phyloP scores from a whole-genome alignment of 495 filamentous ascomycete species.

The Aspergillus egyptiacus region DNA sequence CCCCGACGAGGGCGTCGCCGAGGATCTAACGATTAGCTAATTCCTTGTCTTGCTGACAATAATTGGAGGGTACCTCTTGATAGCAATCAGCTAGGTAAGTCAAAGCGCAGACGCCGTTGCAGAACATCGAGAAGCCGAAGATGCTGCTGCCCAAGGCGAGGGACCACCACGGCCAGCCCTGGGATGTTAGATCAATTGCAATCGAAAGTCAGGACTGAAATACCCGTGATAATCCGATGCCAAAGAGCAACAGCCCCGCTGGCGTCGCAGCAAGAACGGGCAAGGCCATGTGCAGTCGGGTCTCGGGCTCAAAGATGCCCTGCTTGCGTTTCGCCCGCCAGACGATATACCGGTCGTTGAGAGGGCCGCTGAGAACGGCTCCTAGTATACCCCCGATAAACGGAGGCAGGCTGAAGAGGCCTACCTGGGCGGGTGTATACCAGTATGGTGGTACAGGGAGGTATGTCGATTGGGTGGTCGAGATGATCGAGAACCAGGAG shows the following conservation, averaged over 20 bases:
- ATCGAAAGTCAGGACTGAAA: background rate
- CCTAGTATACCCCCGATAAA: no score
- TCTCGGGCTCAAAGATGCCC: no score
- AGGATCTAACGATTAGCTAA: no score
- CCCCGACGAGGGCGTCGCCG: slow-evolving; percentile 24
- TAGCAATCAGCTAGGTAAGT: slow-evolving; percentile 29
- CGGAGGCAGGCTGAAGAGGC: no score
- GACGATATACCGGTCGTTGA: no score
- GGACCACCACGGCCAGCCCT: slow-evolving; percentile 28
- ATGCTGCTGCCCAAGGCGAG: slow-evolving; percentile 24
- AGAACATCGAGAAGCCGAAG: slow-evolving; percentile 23
- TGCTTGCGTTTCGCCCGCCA: no score
- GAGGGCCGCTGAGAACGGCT: no score
- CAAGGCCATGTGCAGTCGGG: background rate
- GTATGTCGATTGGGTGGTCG: slow-evolving; percentile 22
- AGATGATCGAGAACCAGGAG: slow-evolving; percentile 23
- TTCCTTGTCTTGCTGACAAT: no score
- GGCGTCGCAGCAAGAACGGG: slow-evolving; percentile 14
- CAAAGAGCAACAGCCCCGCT: slow-evolving; percentile 22
- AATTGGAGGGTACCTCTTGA: slow-evolving; percentile 18
- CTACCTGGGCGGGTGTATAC: no score
- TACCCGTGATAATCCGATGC: slow-evolving; percentile 21
- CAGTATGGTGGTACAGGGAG: slow-evolving; percentile 16
- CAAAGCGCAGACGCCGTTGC: slow-evolving; percentile 6
- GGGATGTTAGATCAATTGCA: background rate